These are phyloP conservation scores for Coniochaeta sp. DNA, from an alignment of 2,329 filamentous ascomycete species.

Conservation along the genomic window DNA sequence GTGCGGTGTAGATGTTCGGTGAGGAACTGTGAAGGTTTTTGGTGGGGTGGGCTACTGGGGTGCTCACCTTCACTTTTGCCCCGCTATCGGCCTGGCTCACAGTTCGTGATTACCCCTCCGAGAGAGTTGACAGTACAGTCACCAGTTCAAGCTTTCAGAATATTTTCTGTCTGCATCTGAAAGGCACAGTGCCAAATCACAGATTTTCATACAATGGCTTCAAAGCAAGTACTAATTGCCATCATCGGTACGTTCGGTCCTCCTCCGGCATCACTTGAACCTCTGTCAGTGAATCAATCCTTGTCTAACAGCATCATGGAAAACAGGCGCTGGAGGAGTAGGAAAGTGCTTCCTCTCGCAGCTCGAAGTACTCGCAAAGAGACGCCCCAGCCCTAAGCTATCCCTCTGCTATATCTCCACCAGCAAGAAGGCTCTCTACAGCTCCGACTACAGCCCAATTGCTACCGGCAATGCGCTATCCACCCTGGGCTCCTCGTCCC, in stretches of 20 bases:
- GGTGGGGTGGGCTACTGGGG: neutral
- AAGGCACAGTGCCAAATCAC: neutral
- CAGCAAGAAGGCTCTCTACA: constrained; percentile 75
- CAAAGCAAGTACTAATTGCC: constrained; percentile 42
- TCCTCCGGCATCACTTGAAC: neutral
- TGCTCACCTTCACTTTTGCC: neutral
- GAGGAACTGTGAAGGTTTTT: neutral
- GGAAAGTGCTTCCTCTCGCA: constrained; percentile 87
- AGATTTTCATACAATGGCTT: constrained; percentile 26
- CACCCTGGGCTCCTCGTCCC: constrained; percentile 54
- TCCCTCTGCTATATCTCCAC: constrained; percentile 79
- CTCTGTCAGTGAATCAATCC: neutral
- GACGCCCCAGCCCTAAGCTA: constrained; percentile 62
- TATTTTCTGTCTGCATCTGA: neutral
- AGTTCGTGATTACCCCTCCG: neutral
- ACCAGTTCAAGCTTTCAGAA: neutral
- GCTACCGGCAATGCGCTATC: constrained; percentile 52
- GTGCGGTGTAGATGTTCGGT: neutral
- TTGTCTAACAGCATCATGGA: neutral
- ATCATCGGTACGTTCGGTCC: constrained; percentile 34
- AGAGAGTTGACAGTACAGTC: neutral
- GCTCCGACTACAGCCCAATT: constrained; percentile 62
- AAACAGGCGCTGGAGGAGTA: constrained; percentile 78
- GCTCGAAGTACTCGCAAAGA: constrained; percentile 58
- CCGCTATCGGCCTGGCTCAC: constrained; percentile 1